These are phyloP conservation scores for Debaryomyces udenii DNA, from an alignment of 1,139 yeast genomes.

Conservation along the genomic window DNA sequence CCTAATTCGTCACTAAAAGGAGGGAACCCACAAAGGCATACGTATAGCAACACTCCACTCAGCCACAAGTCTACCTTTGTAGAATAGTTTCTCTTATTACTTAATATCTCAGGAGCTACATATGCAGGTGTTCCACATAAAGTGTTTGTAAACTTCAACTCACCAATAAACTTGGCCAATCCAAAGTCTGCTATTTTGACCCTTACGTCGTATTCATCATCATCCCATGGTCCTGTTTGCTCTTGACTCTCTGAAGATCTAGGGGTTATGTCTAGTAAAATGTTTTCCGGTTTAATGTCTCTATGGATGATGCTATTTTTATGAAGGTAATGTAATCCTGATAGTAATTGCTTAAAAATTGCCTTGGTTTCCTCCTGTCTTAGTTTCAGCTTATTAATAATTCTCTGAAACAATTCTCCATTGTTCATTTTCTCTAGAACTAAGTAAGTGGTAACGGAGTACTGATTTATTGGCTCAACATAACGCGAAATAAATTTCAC, in stretches of 20 bases:
- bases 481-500: constrained; percentile 68
- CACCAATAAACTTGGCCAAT: constrained; percentile 78
- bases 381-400: constrained; percentile 62
- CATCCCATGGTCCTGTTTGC: constrained; percentile 74
- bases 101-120: constrained; percentile 77
- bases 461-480: constrained; percentile 64
- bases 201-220: constrained; percentile 58
- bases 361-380: constrained; percentile 65
- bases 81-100: constrained; percentile 57
- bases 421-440: constrained; percentile 74
- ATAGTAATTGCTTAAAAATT: constrained; percentile 60
- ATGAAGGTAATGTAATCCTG: constrained; percentile 68
- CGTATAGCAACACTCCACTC: constrained; percentile 73
- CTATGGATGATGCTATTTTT: constrained; percentile 79
- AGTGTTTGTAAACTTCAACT: constrained; percentile 71
- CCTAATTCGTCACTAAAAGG: constrained; percentile 83
- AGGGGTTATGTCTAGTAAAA: constrained; percentile 69
- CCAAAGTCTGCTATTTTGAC: constrained; percentile 86
- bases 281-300: constrained; percentile 88
- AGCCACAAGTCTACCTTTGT: constrained; percentile 82
- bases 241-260: constrained; percentile 46
- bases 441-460: constrained; percentile 60
- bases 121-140: constrained; percentile 85
- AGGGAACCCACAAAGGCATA: constrained; percentile 81
- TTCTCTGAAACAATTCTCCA: constrained; percentile 74